phyloP scores from a whole-genome alignment of 2,329 filamentous ascomycete genomes.

The Colletotrichum sp. region DNA sequence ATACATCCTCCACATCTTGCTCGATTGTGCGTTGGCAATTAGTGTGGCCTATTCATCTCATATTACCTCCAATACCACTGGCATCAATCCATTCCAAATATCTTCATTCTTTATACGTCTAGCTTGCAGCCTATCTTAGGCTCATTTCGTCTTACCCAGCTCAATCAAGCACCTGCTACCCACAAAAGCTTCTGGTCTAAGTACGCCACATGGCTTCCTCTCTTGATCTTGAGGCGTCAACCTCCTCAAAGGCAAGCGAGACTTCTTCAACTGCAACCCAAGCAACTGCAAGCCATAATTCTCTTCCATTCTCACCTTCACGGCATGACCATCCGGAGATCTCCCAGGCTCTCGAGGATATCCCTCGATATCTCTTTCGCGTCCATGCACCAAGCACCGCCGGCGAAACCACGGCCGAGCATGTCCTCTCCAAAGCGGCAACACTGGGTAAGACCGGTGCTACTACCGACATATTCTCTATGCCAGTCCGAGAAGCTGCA shows the following conservation, averaged over 20 bases:
- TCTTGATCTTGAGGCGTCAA: background rate
- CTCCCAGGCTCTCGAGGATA: background rate
- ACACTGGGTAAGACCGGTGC: background rate
- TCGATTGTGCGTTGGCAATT: background rate
- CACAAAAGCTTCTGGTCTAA: background rate
- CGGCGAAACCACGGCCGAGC: background rate
- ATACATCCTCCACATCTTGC: background rate
- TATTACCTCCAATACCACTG: background rate
- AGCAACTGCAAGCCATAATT: background rate
- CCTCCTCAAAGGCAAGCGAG: background rate
- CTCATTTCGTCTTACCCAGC: background rate
- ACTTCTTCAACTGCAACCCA: background rate
- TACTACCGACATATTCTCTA: background rate
- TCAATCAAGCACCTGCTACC: background rate
- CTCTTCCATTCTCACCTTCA: background rate
- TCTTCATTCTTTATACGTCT: accelerated
- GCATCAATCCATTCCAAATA: background rate
- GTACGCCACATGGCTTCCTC: background rate
- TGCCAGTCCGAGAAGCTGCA: background rate
- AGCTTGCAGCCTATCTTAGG: background rate
- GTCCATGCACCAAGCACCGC: background rate
- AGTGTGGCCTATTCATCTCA: background rate
- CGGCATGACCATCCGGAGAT: background rate
- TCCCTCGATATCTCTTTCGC: background rate
- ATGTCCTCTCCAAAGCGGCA: background rate